Evolutionary conservation across 352 stramenopile genomes (phyloP).

Genomic region (Phytopythium boreale): DNA sequence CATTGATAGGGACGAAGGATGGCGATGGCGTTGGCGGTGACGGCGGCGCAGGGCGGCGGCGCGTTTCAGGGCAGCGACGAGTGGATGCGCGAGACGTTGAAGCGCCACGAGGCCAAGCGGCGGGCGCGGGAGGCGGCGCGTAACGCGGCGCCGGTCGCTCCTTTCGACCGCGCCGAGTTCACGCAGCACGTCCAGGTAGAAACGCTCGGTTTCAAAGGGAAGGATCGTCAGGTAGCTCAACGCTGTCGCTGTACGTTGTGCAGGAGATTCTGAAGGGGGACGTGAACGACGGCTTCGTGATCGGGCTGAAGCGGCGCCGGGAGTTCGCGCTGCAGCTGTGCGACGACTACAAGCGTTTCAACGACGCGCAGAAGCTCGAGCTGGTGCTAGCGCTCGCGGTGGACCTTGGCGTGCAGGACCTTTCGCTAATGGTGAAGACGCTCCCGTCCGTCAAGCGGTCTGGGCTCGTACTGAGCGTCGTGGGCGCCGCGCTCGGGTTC

Average conservation of each 20-base stretch:
- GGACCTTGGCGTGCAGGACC: slow-evolving; percentile 73
- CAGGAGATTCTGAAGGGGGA: slow-evolving; percentile 63
- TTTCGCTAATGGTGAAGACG: slow-evolving; percentile 80
- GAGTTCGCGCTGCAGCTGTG: slow-evolving; percentile 78
- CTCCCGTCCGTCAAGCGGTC: slow-evolving; percentile 73
- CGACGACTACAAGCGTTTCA: slow-evolving; percentile 75
- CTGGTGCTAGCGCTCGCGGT: slow-evolving; percentile 78
- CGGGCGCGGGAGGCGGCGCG: slow-evolving; percentile 20
- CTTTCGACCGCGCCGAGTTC: slow-evolving; percentile 64
- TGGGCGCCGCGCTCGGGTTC: slow-evolving; percentile 72
- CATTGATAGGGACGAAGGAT: not conserved
- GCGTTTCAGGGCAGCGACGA: slow-evolving; percentile 50
- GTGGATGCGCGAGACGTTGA: slow-evolving; percentile 47
- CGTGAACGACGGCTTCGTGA: slow-evolving; percentile 79
- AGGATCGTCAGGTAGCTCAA: not conserved
- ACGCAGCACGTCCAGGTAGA: slow-evolving; percentile 47
- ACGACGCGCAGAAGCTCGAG: slow-evolving; percentile 69
- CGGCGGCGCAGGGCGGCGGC: not conserved
- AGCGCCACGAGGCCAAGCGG: slow-evolving; percentile 34
- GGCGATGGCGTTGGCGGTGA: slow-evolving; percentile 2
- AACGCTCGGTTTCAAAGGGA: not conserved
- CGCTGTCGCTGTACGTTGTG: not conserved
- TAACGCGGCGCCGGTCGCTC: slow-evolving; percentile 33
- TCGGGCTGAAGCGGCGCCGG: slow-evolving; percentile 71
- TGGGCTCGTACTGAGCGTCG: slow-evolving; percentile 79